Percentiles rank a stretch among this genome's conserved stretches.
Conservation (phyloP, 805 yeast species). For the Monosporozyma yasuniensis region DNA sequence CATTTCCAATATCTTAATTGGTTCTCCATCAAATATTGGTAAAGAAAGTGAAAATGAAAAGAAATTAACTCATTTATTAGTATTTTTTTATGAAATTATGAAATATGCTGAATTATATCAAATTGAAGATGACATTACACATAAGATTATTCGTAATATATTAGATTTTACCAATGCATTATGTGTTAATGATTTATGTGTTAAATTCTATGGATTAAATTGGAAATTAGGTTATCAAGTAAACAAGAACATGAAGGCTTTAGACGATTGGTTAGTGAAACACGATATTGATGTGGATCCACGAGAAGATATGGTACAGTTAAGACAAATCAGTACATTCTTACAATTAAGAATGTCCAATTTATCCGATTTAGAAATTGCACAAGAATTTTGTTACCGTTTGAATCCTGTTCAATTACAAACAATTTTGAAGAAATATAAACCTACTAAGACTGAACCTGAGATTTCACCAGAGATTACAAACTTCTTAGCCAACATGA, state of each 20-base stretch:
- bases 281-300: background rate
- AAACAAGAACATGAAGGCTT: slow-evolving; percentile 2
- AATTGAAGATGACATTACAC: slow-evolving; percentile 50
- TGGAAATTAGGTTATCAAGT: slow-evolving; percentile 10
- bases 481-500: slow-evolving; percentile 6
- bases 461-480: slow-evolving; percentile 9
- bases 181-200: slow-evolving; percentile 10
- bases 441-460: slow-evolving; percentile 5
- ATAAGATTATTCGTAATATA: slow-evolving; percentile 1
- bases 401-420: slow-evolving; percentile 9
- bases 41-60: slow-evolving; percentile 33
- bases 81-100: slow-evolving; percentile 77
- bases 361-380: slow-evolving; percentile 8
- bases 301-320: background rate
- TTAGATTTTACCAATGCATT: slow-evolving; percentile 4
- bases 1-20: slow-evolving; percentile 7
- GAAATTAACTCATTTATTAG: slow-evolving; percentile 88
- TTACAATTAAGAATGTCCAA: slow-evolving; percentile 11
- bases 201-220: slow-evolving; percentile 6
- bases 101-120: slow-evolving; percentile 85
- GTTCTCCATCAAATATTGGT: slow-evolving; percentile 3
- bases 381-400: slow-evolving; percentile 8
- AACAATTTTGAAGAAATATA: slow-evolving; percentile 10
- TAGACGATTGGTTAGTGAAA: slow-evolving; percentile 7
- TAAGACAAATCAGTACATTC: slow-evolving; percentile 8